Percentiles rank a stretch among this genome's conserved stretches.
Evolutionary conservation across 805 yeast species (phyloP).

Genomic region (Crinitomyces ghanaensis): DNA sequence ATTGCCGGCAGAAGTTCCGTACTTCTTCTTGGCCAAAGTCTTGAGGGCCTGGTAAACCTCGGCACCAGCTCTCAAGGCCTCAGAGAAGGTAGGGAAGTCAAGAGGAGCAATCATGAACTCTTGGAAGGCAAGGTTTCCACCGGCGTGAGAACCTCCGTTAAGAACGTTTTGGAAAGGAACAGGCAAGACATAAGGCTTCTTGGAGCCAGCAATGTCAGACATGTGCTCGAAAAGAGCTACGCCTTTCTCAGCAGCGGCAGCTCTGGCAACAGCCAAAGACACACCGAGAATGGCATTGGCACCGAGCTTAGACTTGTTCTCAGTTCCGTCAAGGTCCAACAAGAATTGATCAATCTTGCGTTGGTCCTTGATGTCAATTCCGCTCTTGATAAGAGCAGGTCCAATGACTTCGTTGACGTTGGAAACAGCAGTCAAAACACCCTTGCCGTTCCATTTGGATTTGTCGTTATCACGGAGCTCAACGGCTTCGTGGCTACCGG

Average conservation of each 20-base stretch:
- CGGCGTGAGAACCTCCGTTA: slow-evolving; percentile 99
- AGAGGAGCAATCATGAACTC: slow-evolving; percentile 99
- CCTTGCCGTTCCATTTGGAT: slow-evolving; percentile 97
- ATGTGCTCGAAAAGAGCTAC: slow-evolving; percentile 91
- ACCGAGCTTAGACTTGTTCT: slow-evolving; percentile 94
- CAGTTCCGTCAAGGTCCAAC: slow-evolving; percentile 83
- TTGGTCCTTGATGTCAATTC: slow-evolving; percentile 81
- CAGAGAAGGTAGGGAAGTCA: slow-evolving; percentile 81
- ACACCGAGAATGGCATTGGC: slow-evolving; percentile 99
- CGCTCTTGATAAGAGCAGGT: slow-evolving; percentile 77
- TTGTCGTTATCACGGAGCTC: slow-evolving; percentile 98
- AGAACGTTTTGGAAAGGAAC: slow-evolving; percentile 98
- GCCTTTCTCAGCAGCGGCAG: slow-evolving; percentile 93
- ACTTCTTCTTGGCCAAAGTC: slow-evolving; percentile 81
- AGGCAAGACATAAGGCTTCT: slow-evolving; percentile 84
- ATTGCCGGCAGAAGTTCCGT: slow-evolving; percentile 98
- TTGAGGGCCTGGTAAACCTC: slow-evolving; percentile 98
- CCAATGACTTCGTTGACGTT: slow-evolving; percentile 93
- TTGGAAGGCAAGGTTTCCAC: slow-evolving; percentile 98
- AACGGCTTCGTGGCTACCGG: slow-evolving; percentile 97
- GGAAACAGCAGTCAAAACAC: slow-evolving; percentile 93
- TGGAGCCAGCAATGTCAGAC: slow-evolving; percentile 66
- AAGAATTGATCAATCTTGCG: slow-evolving; percentile 77
- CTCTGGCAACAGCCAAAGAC: slow-evolving; percentile 92
- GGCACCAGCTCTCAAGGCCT: slow-evolving; percentile 92